Percentiles rank a stretch among this genome's conserved stretches.
phyloP scores from a whole-genome alignment of 345 rosid genomes.

The Moricandia arvensis region DNA sequence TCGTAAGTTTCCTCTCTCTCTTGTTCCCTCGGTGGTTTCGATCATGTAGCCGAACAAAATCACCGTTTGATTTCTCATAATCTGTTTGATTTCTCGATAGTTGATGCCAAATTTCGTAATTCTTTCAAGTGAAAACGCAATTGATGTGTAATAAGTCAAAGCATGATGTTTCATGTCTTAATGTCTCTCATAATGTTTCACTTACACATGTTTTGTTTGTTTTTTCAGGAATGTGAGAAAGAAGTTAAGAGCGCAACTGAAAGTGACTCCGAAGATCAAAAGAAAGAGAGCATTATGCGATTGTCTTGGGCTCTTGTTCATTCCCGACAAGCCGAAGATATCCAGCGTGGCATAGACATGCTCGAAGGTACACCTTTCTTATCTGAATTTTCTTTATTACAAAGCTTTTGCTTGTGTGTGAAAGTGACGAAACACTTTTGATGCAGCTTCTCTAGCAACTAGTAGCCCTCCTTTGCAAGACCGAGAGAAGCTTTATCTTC shows the following conservation, averaged over 20 bases:
- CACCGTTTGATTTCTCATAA: no score
- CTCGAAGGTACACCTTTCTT: slow-evolving; percentile 69
- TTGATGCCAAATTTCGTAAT: no score
- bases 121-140: no score
- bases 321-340: slow-evolving; percentile 66
- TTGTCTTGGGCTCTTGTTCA: slow-evolving; percentile 91
- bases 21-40: no score
- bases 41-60: no score
- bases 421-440: background rate
- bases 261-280: slow-evolving; percentile 51
- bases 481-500: slow-evolving; percentile 75
- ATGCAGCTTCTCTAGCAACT: slow-evolving; percentile 60
- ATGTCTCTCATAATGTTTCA: no score
- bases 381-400: background rate
- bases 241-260: slow-evolving; percentile 58
- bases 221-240: slow-evolving; percentile 76
- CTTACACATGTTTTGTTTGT: no score
- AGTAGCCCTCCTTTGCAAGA: slow-evolving; percentile 50
- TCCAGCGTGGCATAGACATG: slow-evolving; percentile 79
- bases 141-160: no score
- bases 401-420: no score
- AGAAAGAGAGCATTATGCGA: slow-evolving; percentile 68
- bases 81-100: no score
- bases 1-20: slow-evolving; percentile 46
- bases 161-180: no score